Conservation (phyloP, 495 filamentous ascomycete species). For the Ramalina peruviana region DNA sequence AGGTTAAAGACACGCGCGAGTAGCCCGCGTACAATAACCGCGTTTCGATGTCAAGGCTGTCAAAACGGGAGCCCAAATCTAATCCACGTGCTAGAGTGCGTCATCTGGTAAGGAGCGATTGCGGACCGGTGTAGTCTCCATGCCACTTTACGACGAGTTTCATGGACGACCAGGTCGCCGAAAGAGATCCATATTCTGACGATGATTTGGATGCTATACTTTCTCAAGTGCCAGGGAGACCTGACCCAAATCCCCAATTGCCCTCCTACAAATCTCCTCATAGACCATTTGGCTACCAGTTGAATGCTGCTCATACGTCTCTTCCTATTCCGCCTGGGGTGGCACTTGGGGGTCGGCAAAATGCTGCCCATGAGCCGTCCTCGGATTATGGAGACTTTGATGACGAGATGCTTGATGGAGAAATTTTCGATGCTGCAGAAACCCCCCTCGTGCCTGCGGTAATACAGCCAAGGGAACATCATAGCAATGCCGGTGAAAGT, state of each 20-base stretch:
- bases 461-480: background rate
- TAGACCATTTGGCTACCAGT: background rate
- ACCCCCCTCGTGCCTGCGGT: constrained; percentile 18
- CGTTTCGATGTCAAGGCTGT: too few relatives aligned
- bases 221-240: constrained; percentile 39
- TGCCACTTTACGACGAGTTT: constrained; percentile 21
- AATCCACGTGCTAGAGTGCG: too few relatives aligned
- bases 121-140: background rate
- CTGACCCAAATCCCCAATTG: background rate
- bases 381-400: constrained; percentile 40
- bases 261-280: constrained; percentile 1
- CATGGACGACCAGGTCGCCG: constrained; percentile 41
- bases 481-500: constrained; percentile 5
- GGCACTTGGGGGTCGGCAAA: background rate
- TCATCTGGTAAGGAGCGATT: too few relatives aligned
- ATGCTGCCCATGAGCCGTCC: constrained; percentile 7
- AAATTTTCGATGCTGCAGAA: constrained; percentile 32
- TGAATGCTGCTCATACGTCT: constrained; percentile 3
- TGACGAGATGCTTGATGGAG: constrained; percentile 40
- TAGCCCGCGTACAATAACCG: too few relatives aligned
- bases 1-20: too few relatives aligned
- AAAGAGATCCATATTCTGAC: constrained; percentile 53
- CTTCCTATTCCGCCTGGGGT: background rate
- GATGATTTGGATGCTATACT: constrained; percentile 46
- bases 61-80: too few relatives aligned